A percentile compares a stretch with the other conserved stretches of the same genome.
Evolutionary conservation across 176 grass and related monocot species (phyloP).

Genomic region (Carex cristatella): DNA sequence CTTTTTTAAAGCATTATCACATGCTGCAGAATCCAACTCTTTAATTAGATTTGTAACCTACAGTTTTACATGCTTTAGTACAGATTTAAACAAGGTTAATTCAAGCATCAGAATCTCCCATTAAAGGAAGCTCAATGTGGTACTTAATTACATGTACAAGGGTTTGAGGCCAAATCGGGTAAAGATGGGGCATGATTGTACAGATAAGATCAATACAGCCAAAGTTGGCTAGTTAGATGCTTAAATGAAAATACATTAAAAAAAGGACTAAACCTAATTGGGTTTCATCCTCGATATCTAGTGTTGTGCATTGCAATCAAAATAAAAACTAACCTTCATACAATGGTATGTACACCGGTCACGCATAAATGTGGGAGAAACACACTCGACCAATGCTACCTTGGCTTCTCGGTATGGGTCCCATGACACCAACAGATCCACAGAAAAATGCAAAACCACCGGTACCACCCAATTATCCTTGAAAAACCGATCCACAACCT

Average conservation of each 20-base stretch:
- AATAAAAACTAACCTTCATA: slow-evolving; percentile 35
- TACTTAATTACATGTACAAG: not conserved
- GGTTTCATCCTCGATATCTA: not conserved
- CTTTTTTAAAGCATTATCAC: slow-evolving; percentile 40
- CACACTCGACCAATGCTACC: slow-evolving; percentile 35
- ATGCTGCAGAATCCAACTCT: slow-evolving; percentile 41
- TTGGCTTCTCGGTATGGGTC: slow-evolving; percentile 68
- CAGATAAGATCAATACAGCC: not conserved
- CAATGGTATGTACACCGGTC: slow-evolving; percentile 45
- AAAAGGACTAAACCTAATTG: not conserved
- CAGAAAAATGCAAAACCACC: slow-evolving; percentile 57
- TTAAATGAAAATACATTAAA: not conserved
- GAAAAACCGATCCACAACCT: slow-evolving; percentile 61
- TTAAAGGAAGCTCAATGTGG: not conserved
- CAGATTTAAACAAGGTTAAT: not conserved
- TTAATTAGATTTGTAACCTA: slow-evolving; percentile 47
- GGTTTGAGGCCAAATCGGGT: not conserved
- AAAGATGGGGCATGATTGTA: not conserved
- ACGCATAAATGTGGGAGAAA: slow-evolving; percentile 50
- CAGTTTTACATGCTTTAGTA: slow-evolving; percentile 1
- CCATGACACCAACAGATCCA: slow-evolving; percentile 62
- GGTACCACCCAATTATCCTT: slow-evolving; percentile 70
- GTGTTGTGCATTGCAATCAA: not conserved
- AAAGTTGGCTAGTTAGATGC: not conserved
- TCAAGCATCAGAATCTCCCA: not conserved